Percentiles rank a stretch among this genome's conserved stretches.
Evolutionary conservation across 129 eudicot genomes (phyloP).

Genomic region (Arctium lappa): DNA sequence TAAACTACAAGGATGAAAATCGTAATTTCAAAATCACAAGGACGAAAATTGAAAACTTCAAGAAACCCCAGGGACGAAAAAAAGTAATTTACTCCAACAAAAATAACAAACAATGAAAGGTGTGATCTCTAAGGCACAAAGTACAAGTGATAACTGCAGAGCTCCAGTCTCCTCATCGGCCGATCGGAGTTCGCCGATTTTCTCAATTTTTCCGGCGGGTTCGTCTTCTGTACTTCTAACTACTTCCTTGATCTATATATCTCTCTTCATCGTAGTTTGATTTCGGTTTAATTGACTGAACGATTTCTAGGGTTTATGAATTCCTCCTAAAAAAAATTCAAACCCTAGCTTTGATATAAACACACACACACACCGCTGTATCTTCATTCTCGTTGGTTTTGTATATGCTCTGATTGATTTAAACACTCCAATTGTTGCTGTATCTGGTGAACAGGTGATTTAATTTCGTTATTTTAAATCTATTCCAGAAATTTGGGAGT

Average conservation of each 20-base stretch:
- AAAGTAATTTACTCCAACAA: neutral
- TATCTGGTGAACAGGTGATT: no score
- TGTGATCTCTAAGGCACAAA: no score
- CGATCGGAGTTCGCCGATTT: conserved; percentile 10
- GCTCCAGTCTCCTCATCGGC: neutral
- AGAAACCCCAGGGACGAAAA: neutral
- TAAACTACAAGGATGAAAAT: neutral
- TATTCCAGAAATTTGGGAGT: neutral
- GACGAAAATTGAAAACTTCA: neutral
- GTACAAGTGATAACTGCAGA: neutral
- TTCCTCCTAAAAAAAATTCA: no score
- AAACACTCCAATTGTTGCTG: no score
- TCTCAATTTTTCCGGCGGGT: conserved; percentile 16
- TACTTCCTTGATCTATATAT: neutral
- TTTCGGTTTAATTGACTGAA: no score
- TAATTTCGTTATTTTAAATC: neutral
- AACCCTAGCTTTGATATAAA: no score
- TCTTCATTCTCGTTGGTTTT: no score
- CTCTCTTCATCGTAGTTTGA: no score
- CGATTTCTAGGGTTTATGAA: no score
- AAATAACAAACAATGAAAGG: neutral
- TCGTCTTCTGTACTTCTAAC: neutral
- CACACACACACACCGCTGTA: no score
- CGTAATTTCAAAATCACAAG: neutral
- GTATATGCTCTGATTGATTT: no score